phyloP scores from a whole-genome alignment of 1,139 yeast genomes.

The Oligophagozyma castellii region DNA sequence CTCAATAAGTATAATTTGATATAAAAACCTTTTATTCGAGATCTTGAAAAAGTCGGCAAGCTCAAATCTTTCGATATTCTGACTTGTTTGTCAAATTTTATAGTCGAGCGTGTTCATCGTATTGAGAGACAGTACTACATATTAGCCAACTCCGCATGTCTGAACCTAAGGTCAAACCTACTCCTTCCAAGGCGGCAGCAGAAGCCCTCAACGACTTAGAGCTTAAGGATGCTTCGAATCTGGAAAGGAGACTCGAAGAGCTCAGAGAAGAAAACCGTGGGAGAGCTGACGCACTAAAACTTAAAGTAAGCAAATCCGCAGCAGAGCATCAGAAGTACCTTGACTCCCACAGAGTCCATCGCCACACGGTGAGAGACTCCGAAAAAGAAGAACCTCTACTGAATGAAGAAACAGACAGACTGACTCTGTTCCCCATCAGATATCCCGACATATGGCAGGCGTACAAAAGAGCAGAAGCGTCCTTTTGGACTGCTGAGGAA shows the following conservation, averaged over 20 bases:
- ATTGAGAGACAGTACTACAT: no score
- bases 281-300: conserved; percentile 9
- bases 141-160: no score
- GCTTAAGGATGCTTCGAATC: conserved; percentile 20
- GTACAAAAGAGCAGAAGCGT: conserved; percentile 97
- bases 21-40: no score
- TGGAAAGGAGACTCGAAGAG: conserved; percentile 12
- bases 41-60: no score
- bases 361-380: conserved; percentile 54
- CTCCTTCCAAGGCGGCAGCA: conserved; percentile 34
- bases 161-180: conserved; percentile 25
- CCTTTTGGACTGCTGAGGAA: conserved; percentile 99
- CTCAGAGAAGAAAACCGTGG: conserved; percentile 10
- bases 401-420: conserved; percentile 74
- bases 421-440: conserved; percentile 92
- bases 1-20: no score
- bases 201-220: conserved; percentile 29
- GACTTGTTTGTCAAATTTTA: no score
- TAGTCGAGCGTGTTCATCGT: no score
- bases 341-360: conserved; percentile 47
- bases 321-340: conserved; percentile 40
- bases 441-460: conserved; percentile 98
- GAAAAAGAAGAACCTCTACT: conserved; percentile 88
- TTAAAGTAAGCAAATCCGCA: conserved; percentile 19
- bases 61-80: no score